Base-by-base conservation (phyloP, 2,329 filamentous ascomycete genomes). In the Byssothecium circinans region DNA sequence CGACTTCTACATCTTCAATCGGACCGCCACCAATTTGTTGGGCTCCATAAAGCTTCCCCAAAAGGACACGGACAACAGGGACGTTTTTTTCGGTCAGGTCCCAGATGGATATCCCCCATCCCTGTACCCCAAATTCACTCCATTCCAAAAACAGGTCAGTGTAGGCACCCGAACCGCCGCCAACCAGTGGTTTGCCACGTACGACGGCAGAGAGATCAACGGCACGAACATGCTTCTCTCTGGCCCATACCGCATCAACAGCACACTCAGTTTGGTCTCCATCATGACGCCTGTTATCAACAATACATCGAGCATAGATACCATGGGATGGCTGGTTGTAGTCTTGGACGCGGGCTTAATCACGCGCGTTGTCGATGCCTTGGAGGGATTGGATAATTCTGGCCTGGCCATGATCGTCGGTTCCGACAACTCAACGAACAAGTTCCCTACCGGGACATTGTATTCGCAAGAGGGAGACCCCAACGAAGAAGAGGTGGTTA, bases 261-360 rank as follows among this genome's bases (percentile, higher is more conserved):
- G 81, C 36, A 82, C 83, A 0, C 88, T 87, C 54, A 88, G 88
- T 18, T 74, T 96, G 10, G 68, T 95, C 11, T 96, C 91, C 2
- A 76, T 95, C 49, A 95, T 91, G 0, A 73, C 92, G 14, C 89
- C 91, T 0, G 83, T 96, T 43, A 80, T 88, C 50, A 84, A 87
- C 64, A 87, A 85, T 55, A 77, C 78, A 2, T 79, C 80, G 2
- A 67, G 72, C 34, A 74, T 74, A 3, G 84, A 87, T 52, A 81
- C 92, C 1, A 77, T 96, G 4, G 91, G 89, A 1, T 96, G 90
- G 75, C 81, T 96, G 75, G 95, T 90, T 1, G 74, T 92, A 2
- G 77, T 95, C n/a, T 80, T 88, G 45, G 82, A 88, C 46, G 86
- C 86, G 1, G 73, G 74, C 3, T 78, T 86, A 1, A 75, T 94